phyloP scores from a whole-genome alignment of 2,329 filamentous ascomycete genomes.

The Xylariaceae sp. region DNA sequence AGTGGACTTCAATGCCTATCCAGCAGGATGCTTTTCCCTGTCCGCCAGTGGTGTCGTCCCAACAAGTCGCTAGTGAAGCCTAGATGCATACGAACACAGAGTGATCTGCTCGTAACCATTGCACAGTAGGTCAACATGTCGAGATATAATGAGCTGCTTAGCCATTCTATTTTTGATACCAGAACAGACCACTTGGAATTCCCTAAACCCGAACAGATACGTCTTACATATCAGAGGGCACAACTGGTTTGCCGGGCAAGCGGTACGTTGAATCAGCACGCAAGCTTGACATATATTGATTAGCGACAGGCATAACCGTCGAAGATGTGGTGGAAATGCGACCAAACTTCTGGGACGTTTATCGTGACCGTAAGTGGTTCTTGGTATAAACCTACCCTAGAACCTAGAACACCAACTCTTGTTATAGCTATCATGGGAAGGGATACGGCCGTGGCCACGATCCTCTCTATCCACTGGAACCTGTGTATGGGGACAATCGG shows the following conservation, averaged over 20 bases:
- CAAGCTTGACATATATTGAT: neutral
- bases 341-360: constrained; percentile 37
- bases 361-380: constrained; percentile 30
- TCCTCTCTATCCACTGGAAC: constrained; percentile 42
- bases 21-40: too few species aligned
- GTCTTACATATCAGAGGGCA: constrained; percentile 24
- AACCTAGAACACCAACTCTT: neutral
- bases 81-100: too few species aligned
- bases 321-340: constrained; percentile 32
- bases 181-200: constrained; percentile 22
- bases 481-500: constrained; percentile 40
- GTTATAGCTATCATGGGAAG: constrained; percentile 17
- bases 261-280: constrained; percentile 7
- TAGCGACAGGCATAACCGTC: constrained; percentile 19
- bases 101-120: neutral
- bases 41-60: too few species aligned
- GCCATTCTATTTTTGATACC: constrained; percentile 15
- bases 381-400: neutral
- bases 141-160: constrained; percentile 17
- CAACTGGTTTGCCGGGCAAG: constrained; percentile 21
- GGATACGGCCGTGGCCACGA: constrained; percentile 31
- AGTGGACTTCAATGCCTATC: too few species aligned
- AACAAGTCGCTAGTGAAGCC: too few species aligned
- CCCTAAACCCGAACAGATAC: constrained; percentile 20
- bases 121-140: constrained; percentile 9